These are phyloP conservation scores for Hypoxylon perforatum DNA, from an alignment of 495 filamentous ascomycete species.

Conservation along the genomic window DNA sequence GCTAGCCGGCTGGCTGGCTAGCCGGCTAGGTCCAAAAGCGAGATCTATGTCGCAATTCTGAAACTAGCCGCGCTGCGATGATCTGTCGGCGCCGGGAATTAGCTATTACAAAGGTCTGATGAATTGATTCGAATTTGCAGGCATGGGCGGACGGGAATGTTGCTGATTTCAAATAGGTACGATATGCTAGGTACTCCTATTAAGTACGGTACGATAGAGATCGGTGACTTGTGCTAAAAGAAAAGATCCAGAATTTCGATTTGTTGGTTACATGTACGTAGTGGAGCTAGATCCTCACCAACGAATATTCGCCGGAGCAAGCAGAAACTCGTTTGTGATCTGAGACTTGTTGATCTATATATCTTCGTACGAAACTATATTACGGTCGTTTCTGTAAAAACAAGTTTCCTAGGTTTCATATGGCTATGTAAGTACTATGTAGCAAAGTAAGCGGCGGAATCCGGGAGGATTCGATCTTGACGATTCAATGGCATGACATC, in stretches of 20 bases:
- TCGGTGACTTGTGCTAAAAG: neutral
- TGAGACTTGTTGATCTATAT: slow-evolving; percentile 36
- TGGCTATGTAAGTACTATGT: slow-evolving; percentile 23
- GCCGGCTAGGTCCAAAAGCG: slow-evolving; percentile 32
- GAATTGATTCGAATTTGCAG: slow-evolving; percentile 23
- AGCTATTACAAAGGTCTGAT: slow-evolving; percentile 36
- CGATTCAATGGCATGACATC: slow-evolving; percentile 37
- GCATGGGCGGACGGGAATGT: slow-evolving; percentile 2
- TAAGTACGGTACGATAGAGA: neutral
- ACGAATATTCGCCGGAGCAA: slow-evolving; percentile 44
- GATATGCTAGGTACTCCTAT: too few species aligned
- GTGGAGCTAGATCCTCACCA: slow-evolving; percentile 25
- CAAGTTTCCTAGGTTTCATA: slow-evolving; percentile 41
- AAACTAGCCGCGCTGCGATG: slow-evolving; percentile 39
- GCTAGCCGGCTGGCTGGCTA: slow-evolving; percentile 42
- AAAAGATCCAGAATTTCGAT: slow-evolving; percentile 3
- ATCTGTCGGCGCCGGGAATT: slow-evolving; percentile 20
- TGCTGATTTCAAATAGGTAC: slow-evolving; percentile 27
- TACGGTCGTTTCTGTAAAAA: slow-evolving; percentile 20
- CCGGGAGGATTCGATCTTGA: slow-evolving; percentile 32
- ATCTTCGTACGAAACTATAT: slow-evolving; percentile 30
- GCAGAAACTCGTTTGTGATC: slow-evolving; percentile 27
- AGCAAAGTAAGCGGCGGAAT: slow-evolving; percentile 32
- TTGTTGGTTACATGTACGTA: slow-evolving; percentile 22
- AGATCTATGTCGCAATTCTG: slow-evolving; percentile 47